These are phyloP conservation scores for Juglanconis oblonga DNA, from an alignment of 2,329 filamentous ascomycete genomes.

Conservation along the genomic window DNA sequence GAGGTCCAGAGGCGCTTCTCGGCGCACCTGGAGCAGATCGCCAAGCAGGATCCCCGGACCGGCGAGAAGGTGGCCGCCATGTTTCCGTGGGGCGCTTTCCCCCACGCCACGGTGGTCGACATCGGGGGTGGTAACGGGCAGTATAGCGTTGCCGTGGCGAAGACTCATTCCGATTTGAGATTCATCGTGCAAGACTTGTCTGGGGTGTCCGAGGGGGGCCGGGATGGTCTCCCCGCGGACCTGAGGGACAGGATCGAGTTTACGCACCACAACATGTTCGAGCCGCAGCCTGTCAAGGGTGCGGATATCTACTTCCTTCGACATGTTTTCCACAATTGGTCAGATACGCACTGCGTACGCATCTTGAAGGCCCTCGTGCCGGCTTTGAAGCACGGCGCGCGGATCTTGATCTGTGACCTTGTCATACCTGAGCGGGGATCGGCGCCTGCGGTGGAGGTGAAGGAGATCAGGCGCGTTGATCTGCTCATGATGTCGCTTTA, in stretches of 20 bases:
- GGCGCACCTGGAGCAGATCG: not conserved
- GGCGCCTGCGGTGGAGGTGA: not conserved
- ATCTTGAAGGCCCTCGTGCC: constrained; percentile 26
- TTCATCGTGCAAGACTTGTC: constrained; percentile 4
- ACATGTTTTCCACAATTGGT: constrained; percentile 44
- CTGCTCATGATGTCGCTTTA: not conserved
- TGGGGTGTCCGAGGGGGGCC: not conserved
- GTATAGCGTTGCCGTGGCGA: not conserved
- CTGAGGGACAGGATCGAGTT: constrained; percentile 4
- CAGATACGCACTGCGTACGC: constrained; percentile 30
- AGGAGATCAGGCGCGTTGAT: constrained; percentile 1
- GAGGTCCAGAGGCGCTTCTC: not conserved
- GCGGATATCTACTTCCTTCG: constrained; percentile 40
- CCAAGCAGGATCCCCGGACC: not conserved
- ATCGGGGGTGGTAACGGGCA: not conserved
- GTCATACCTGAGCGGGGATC: not conserved
- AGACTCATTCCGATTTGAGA: not conserved
- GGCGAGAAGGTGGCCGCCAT: not conserved
- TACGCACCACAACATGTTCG: constrained; percentile 38
- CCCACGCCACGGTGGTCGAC: not conserved
- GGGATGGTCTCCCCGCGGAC: not conserved
- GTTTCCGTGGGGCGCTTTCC: not conserved
- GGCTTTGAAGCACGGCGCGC: not conserved
- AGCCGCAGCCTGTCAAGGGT: constrained; percentile 33
- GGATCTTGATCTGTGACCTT: not conserved